Base-by-base conservation (phyloP, 2,329 filamentous ascomycete species). In the Ceratocystis lukuohia region DNA sequence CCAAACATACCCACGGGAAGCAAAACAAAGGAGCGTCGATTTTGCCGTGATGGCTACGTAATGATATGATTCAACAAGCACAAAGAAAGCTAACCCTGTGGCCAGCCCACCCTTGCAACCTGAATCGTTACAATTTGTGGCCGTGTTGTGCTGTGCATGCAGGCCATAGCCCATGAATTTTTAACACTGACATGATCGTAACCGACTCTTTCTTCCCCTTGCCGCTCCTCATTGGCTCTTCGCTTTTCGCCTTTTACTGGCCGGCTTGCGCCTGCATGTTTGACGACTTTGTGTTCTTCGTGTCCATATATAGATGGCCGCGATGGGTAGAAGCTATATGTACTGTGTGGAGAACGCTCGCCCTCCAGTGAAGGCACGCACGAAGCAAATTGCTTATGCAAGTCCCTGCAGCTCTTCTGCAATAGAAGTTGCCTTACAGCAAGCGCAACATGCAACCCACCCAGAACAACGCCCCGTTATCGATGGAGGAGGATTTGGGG, bases 141-240 rank as follows among this genome's bases (percentile, higher is more conserved):
- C 56, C 56, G 56, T 59, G 56, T 37, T 59, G 28, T 59, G 56
- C 56, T 59, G 56, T 20, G 56, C 28, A 30, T 37, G 17, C 56
- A 37, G 56, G 56, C 56, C 8, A 17, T 30, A 37, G 28, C 17
- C 48, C 20, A 53, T 25, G 25, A 20, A 28, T 28, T 15, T 28
- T 25, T 53, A 53, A 7, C 37, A 41, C 10, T 41, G 37, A 25
- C 15, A 53, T 25, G 25, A 28, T 8, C 22, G 15, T 10, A 53
- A 20, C 48, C 8, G 22, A 5, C 48, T 25, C 25, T 53, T 25
- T 53, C 20, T 22, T 25, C 20, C 48, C 25, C 20, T 25, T 44
- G 33, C 12, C 17, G 10, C 37, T 61, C 12, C n/a, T 44, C 33
- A 37, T 30, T 30, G 22, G n/a, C 25, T 28, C n/a, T 61, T 61